Evolutionary conservation across 345 rosid genomes (phyloP).

Genomic region (Firmiana major): DNA sequence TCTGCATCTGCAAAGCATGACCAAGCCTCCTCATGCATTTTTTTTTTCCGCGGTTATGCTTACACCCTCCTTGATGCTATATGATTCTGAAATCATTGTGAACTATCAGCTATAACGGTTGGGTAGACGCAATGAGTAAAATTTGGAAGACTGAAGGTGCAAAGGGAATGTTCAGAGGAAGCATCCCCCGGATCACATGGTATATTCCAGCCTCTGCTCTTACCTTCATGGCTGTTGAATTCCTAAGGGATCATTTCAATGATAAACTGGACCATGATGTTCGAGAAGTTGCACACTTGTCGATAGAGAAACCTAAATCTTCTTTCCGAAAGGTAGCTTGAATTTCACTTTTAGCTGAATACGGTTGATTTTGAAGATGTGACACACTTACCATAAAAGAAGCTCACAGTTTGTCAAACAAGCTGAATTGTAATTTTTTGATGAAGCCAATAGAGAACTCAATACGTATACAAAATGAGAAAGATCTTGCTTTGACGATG

Average conservation of each 20-base stretch:
- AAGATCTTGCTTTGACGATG: not conserved
- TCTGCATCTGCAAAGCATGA: not conserved
- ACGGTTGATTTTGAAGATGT: not conserved
- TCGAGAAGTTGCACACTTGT: constrained; percentile 37
- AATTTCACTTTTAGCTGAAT: not conserved
- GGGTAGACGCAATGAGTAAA: constrained; percentile 69
- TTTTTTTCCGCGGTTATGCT: not conserved
- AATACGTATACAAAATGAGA: too few relatives aligned
- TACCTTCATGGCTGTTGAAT: constrained; percentile 96
- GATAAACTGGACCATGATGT: constrained; percentile 27
- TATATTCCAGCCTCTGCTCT: constrained; percentile 94
- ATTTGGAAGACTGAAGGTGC: constrained; percentile 71
- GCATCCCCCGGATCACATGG: constrained; percentile 90
- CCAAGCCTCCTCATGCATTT: not conserved
- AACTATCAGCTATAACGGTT: constrained; percentile 61
- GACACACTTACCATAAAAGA: not conserved
- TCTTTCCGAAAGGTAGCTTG: constrained; percentile 41
- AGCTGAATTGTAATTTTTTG: not conserved
- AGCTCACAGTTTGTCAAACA: not conserved
- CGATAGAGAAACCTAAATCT: constrained; percentile 51
- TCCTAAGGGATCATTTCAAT: constrained; percentile 69
- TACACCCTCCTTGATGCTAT: not conserved
- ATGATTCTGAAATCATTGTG: not conserved
- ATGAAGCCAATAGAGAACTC: not conserved
- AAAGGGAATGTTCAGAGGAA: constrained; percentile 78